Evolutionary conservation across 345 rosid species (phyloP).

Genomic region (Brassica cretica): DNA sequence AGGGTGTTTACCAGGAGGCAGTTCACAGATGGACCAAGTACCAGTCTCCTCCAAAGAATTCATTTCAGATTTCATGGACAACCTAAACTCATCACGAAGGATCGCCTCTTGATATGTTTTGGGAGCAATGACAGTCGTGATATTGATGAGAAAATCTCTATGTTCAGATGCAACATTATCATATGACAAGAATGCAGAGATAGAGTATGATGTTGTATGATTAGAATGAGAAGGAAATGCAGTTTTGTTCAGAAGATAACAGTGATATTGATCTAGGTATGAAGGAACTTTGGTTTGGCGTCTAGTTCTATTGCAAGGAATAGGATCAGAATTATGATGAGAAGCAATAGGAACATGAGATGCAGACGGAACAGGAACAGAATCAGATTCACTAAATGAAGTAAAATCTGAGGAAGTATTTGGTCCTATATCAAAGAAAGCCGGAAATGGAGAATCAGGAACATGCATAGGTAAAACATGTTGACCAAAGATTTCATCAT

Average conservation of each 20-base stretch:
- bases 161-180: background rate
- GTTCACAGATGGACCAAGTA: too few relatives aligned
- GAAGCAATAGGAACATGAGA: too few relatives aligned
- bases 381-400: background rate
- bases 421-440: background rate
- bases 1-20: too few relatives aligned
- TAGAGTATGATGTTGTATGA: background rate
- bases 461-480: background rate
- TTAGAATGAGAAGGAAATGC: background rate
- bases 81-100: too few relatives aligned
- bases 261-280: too few relatives aligned
- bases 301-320: background rate
- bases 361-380: background rate
- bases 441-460: background rate
- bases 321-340: too few relatives aligned
- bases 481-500: background rate
- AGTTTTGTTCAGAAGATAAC: background rate
- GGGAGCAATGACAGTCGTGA: background rate
- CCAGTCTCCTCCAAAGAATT: too few relatives aligned
- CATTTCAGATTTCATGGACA: too few relatives aligned
- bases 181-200: background rate
- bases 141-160: background rate
- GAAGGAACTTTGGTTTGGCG: background rate
- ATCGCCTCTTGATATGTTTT: background rate
- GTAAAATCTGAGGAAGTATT: background rate